Conservation (phyloP, 495 filamentous ascomycete genomes). For the Neurospora intermedia region DNA sequence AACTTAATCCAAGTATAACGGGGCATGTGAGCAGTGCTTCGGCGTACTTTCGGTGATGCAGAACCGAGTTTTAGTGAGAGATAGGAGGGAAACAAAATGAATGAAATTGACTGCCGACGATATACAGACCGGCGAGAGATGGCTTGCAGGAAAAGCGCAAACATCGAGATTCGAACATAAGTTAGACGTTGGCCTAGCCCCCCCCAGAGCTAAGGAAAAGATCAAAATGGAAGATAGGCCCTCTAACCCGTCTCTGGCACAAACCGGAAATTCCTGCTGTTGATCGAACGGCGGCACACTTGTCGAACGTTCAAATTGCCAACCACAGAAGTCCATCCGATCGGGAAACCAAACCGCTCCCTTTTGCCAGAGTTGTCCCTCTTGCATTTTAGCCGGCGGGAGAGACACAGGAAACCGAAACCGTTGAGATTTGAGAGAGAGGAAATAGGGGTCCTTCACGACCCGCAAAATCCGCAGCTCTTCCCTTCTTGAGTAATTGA, state of each 20-base stretch:
- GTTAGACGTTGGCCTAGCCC: background rate
- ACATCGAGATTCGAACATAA: background rate
- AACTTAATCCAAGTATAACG: background rate
- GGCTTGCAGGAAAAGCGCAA: background rate
- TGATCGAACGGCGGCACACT: background rate
- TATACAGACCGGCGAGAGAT: background rate
- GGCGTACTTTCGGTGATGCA: background rate
- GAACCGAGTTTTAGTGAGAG: background rate
- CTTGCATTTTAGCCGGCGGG: background rate
- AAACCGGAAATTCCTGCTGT: background rate
- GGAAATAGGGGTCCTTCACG: background rate
- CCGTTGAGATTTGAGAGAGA: background rate
- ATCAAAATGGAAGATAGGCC: background rate
- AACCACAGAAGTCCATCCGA: background rate
- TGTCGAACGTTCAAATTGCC: background rate
- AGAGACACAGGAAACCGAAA: background rate
- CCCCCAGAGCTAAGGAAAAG: background rate
- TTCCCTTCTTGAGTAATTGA: background rate
- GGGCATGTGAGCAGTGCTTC: background rate
- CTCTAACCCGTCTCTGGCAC: background rate
- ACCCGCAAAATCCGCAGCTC: background rate
- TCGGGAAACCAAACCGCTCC: background rate
- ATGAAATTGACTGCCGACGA: background rate
- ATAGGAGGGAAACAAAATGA: background rate
- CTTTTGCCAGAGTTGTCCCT: background rate